Percentiles rank a stretch among this genome's conserved stretches.
Conservation (phyloP, 140 eudicot genomes). For the Cichorium intybus region DNA sequence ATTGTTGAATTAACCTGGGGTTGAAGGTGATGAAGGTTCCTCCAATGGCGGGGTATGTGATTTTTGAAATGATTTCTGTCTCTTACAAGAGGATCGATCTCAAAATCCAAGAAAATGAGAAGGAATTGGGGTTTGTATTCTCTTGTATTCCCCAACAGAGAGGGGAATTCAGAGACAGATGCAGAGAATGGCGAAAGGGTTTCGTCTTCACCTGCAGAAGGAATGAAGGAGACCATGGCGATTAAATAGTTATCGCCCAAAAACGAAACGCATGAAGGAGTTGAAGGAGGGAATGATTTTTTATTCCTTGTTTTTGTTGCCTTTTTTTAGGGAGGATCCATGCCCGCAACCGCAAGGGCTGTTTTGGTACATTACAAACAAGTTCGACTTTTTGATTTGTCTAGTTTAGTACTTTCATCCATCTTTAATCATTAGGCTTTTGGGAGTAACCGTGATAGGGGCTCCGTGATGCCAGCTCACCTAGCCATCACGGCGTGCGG, state of each 20-base stretch:
- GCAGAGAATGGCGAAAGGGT: constrained; percentile 18
- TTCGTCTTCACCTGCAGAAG: constrained; percentile 21
- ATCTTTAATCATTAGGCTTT: too few relatives aligned
- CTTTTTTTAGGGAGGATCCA: not conserved
- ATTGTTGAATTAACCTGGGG: constrained; percentile 31
- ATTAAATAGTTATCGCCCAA: constrained; percentile 1
- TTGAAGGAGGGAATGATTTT: not conserved
- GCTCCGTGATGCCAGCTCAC: too few relatives aligned
- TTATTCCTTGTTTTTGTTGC: not conserved
- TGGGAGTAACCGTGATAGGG: too few relatives aligned
- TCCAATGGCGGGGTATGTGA: constrained; percentile 23
- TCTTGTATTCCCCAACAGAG: constrained; percentile 33
- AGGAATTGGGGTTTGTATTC: not conserved
- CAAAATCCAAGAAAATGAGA: constrained; percentile 13
- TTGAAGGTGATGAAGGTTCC: constrained; percentile 31
- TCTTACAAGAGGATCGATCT: constrained; percentile 29
- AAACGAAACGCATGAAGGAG: not conserved
- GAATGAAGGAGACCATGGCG: constrained; percentile 19
- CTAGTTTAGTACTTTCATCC: too few relatives aligned
- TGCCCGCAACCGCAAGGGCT: not conserved
- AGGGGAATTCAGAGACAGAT: constrained; percentile 43
- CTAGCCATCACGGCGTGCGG: too few relatives aligned
- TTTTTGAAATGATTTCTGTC: constrained; percentile 9
- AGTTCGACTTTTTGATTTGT: too few relatives aligned
- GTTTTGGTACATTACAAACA: too few relatives aligned